Evolutionary conservation across 1,284 basidiomycete genomes (phyloP), one percentile per base, ranked within the genome.

Genomic region (Microbotryomycetes sp.): DNA sequence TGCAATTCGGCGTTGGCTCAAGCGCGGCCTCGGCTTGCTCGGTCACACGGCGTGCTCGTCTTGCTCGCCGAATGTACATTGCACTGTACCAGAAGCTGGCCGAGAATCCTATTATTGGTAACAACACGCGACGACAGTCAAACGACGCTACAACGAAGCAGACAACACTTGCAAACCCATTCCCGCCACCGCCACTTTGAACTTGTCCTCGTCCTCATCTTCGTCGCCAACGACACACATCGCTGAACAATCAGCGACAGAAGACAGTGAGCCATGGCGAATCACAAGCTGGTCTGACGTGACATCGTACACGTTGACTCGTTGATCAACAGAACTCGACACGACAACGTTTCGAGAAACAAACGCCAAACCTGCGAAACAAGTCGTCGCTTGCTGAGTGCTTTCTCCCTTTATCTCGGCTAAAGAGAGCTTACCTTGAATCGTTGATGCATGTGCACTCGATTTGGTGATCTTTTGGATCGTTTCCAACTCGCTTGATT

Each of bases 351-450:
- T 29, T 2, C 26, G 50, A 25, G 25, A 52, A 19, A 52, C n/a
- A 29, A 52, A 52, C n/a, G n/a, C 25, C 25, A 52, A n/a, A n/a
- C 50, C 50, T 52, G 50, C 30, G n/a, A 52, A 19, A 25, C 30
- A 25, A 7, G 9, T 30, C 50, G 25, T 12, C 9, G 50, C 12
- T n/a, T 28, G 6, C 25, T n/a, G n/a, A n/a, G n/a, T n/a, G n/a
- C n/a, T n/a, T n/a, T n/a, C n/a, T n/a, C n/a, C n/a, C n/a, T n/a
- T n/a, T n/a, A n/a, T n/a, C n/a, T n/a, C n/a, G n/a, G n/a, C n/a
- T n/a, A n/a, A n/a, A n/a, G n/a, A n/a, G 5, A 30, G 4, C 50
- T 15, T 29, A 52, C 50, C 50, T 52, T 52, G 50, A 1, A 52
- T 52, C 25, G 50, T 52, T 30, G 50, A 52, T 28, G 50, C 50